Evolutionary conservation across 2,329 filamentous ascomycete genomes (phyloP), one percentile per base, ranked within the genome.

Genomic region (Alternaria sp.): DNA sequence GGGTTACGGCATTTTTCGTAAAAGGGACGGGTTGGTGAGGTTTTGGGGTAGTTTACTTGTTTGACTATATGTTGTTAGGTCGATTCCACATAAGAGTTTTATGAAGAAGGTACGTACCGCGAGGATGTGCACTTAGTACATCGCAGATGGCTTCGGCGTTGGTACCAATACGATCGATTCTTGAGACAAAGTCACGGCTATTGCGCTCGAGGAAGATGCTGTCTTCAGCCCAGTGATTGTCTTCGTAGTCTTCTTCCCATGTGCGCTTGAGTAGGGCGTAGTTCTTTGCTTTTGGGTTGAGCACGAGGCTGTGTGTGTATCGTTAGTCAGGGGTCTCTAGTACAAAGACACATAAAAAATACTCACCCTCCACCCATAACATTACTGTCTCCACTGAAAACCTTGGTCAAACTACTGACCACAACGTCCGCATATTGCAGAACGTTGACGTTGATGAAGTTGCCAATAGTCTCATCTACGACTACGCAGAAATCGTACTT

Each of bases 331-430:
- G 11, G 24, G 5, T 36, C n/a, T 36, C 44, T 23, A 9, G 14
- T 11, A 2, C 7, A 14, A 0, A 24, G 31, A 31, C 4, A 21
- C 10, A 45, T 31, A 8, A 29, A 10, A 21, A 26, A 13, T 14
- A 62, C 68, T 56, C 63, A 81, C 80, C 89, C 90, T 55, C 95
- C 95, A 58, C 93, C 95, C 94, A 98, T 98, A 66, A 99, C 95
- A 77, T 99, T 98, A 77, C 92, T 95, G 78, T 97, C 95, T 50
- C 95, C 95, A 55, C 92, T 96, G 80, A 99, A 99, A 53, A 98
- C 90, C 78, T 99, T 99, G 48, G 95, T 98, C 58, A 99, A 82
- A 74, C 92, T 96, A 81, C 92, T 97, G 56, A 97, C 94, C 5
- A 98, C 91, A 14, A 98, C 84, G 77, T 99, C 95, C 59, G 92